Conservation (phyloP, 2,329 filamentous ascomycete species). For the Cercospora zeae-maydis region DNA sequence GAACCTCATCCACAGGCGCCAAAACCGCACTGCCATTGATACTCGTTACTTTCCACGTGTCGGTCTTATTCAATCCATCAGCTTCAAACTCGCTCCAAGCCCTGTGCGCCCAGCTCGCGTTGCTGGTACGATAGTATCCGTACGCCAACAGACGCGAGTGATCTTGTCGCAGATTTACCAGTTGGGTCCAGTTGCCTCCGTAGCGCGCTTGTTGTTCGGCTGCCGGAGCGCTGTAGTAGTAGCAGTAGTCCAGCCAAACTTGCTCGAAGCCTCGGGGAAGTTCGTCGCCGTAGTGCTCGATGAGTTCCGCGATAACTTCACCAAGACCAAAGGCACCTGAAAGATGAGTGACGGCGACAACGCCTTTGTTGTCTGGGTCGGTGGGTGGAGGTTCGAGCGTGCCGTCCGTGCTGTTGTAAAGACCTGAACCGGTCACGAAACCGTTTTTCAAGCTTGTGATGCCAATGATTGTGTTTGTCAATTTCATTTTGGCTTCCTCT, state of each 20-base stretch:
- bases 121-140: conserved; percentile 44
- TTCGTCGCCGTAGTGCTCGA: conserved; percentile 49
- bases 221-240: conserved; percentile 52
- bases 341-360: conserved; percentile 54
- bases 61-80: conserved; percentile 39
- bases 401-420: conserved; percentile 52
- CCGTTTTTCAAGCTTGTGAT: conserved; percentile 56
- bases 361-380: conserved; percentile 52
- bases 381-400: conserved; percentile 51
- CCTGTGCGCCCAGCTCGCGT: conserved; percentile 48
- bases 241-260: conserved; percentile 59
- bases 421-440: conserved; percentile 55
- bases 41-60: conserved; percentile 39
- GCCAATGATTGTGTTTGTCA: conserved; percentile 49
- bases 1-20: conserved; percentile 52
- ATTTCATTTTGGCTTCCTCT: conserved; percentile 52
- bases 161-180: conserved; percentile 50
- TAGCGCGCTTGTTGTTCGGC: conserved; percentile 54
- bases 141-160: conserved; percentile 59
- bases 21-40: conserved; percentile 48
- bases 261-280: conserved; percentile 50
- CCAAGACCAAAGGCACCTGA: conserved; percentile 57
- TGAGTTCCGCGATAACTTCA: conserved; percentile 56
- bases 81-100: conserved; percentile 56
- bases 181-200: conserved; percentile 44